Base-by-base conservation (phyloP, 164 flowering plant genomes). In the Magnolia officinalis region DNA sequence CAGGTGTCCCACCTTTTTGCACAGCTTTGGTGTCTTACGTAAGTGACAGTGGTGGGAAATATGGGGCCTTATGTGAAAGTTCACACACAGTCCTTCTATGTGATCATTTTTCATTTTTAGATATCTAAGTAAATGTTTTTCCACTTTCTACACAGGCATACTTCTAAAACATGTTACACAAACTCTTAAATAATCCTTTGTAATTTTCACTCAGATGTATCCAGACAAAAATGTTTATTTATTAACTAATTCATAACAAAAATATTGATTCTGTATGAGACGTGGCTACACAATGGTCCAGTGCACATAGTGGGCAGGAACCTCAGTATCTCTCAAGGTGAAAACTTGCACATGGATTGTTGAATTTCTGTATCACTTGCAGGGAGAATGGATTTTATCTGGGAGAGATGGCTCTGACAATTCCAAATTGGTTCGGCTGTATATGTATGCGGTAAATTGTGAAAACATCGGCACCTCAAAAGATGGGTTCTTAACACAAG, bases 371-470 rank as follows among this genome's bases (percentile, higher is more conserved):
- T 26, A 6, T 65, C n/a, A 18, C 9, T 37, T 87, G 69, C 87
- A 96, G 99, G 99, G 99, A 68, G 97, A 96, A 18, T 96, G 99
- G 99, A 92, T 96, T 78, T 86, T 91, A 80, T 84, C 86, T 73
- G 91, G 91, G 58, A 85, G 79, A 84, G 92, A 93, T 77, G 81
- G 79, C 78, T 81, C 84, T 68, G 73, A 78, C 61, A 73, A 79
- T 74, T 83, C 90, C 71, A 85, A 91, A 72, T 23, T 80, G 77
- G 75, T 90, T 84, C 91, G 86, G 81, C 83, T 96, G 24, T 87
- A 87, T 77, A 86, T 91, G 92, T 96, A 96, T 80, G 80, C 85
- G 75, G 84, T 96, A 31, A 87, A 86, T 81, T 94, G 93, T 78
- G 85, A 77, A 78, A 86, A 94, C 78, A 69, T 79, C 77, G 97